Percentiles rank a stretch among this genome's conserved stretches.
These are phyloP conservation scores for Fusarium foetens DNA, from an alignment of 2,329 filamentous ascomycete genomes.

Conservation along the genomic window DNA sequence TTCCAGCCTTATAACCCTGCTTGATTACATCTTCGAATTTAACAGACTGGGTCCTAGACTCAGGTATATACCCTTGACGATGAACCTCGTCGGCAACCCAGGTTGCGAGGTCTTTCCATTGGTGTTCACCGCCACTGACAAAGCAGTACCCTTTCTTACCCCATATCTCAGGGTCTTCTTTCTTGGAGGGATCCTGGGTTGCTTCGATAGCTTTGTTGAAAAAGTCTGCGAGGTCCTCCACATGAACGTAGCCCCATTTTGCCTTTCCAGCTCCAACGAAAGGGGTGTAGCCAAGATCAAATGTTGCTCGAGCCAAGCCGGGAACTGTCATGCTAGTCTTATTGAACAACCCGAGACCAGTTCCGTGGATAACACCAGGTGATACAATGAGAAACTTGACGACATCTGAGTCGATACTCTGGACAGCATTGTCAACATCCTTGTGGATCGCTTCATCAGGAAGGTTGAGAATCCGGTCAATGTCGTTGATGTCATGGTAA, in stretches of 20 bases:
- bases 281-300: conserved; percentile 58
- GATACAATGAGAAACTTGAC: conserved; percentile 59
- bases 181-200: conserved; percentile 65
- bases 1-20: conserved; percentile 40
- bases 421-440: conserved; percentile 75
- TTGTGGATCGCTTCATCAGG: conserved; percentile 70
- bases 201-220: conserved; percentile 59
- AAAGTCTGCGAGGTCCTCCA: conserved; percentile 58
- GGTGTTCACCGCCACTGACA: conserved; percentile 61
- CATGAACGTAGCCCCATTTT: conserved; percentile 64
- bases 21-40: conserved; percentile 45
- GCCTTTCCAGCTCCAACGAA: conserved; percentile 56
- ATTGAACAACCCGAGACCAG: conserved; percentile 60
- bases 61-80: conserved; percentile 48
- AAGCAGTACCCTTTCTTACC: conserved; percentile 74
- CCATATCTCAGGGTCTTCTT: conserved; percentile 69
- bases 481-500: conserved; percentile 69
- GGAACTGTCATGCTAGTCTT: conserved; percentile 62
- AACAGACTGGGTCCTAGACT: conserved; percentile 43
- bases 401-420: conserved; percentile 50
- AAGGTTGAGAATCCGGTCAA: conserved; percentile 64
- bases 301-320: conserved; percentile 52
- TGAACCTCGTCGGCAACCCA: conserved; percentile 64
- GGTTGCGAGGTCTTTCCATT: conserved; percentile 69
- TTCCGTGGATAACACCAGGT: conserved; percentile 63